Conservation (phyloP, 1,284 basidiomycete species). For the Trametes pubescens region DNA sequence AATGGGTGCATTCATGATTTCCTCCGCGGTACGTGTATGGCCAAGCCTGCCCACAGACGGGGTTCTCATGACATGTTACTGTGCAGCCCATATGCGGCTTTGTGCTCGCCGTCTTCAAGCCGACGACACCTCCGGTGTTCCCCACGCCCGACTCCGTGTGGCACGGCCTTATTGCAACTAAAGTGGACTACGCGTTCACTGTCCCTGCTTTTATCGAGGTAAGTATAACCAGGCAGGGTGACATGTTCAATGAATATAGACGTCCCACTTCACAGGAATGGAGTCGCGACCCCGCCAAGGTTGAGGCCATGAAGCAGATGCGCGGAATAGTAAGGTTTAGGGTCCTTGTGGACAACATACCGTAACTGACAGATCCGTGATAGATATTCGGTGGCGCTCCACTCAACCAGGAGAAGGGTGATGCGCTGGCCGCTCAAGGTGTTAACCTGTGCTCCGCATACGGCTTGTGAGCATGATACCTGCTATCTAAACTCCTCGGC, state of each 20-base stretch:
- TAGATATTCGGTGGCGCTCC: slow-evolving; percentile 44
- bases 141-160: slow-evolving; percentile 38
- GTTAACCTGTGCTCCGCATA: slow-evolving; percentile 36
- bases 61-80: neutral
- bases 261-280: slow-evolving; percentile 26
- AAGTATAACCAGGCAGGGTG: neutral
- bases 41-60: neutral
- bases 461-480: slow-evolving; percentile 34
- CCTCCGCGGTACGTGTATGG: slow-evolving; percentile 28
- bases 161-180: slow-evolving; percentile 30
- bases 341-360: neutral
- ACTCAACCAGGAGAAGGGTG: slow-evolving; percentile 38
- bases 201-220: slow-evolving; percentile 43
- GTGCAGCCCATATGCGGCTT: slow-evolving; percentile 32
- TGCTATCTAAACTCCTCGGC: neutral
- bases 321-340: slow-evolving; percentile 28
- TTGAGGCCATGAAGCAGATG: slow-evolving; percentile 29
- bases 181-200: slow-evolving; percentile 32
- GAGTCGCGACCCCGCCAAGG: slow-evolving; percentile 31
- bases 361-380: neutral
- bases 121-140: slow-evolving; percentile 31
- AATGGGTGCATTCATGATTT: slow-evolving; percentile 32
- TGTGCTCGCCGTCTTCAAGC: slow-evolving; percentile 31
- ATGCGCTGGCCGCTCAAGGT: slow-evolving; percentile 35
- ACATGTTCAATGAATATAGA: neutral